Evolutionary conservation across 2,329 filamentous ascomycete species (phyloP).

Genomic region (Aspergillus amoenus): DNA sequence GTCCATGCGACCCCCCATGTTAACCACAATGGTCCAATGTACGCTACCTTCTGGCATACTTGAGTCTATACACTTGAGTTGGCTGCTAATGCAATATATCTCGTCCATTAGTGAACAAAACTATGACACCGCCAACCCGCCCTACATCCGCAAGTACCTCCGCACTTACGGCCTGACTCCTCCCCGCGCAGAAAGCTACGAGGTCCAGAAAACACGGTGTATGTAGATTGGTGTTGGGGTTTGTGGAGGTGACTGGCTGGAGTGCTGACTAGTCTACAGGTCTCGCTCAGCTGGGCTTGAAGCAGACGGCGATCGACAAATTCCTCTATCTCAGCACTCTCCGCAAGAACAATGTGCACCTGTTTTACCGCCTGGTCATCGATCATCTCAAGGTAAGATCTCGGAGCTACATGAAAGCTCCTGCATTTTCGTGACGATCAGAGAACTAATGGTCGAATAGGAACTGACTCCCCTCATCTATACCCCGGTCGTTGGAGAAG

Average conservation of each 20-base stretch:
- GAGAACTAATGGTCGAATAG: conserved; percentile 26
- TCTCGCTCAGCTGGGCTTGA: conserved; percentile 48
- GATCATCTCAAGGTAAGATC: conserved; percentile 44
- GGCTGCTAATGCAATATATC: not conserved
- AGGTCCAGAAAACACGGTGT: conserved; percentile 51
- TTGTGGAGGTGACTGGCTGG: not conserved
- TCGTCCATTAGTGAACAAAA: conserved; percentile 38
- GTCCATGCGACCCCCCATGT: conserved; percentile 37
- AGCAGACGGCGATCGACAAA: conserved; percentile 49
- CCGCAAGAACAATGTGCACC: conserved; percentile 52
- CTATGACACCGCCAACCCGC: conserved; percentile 51
- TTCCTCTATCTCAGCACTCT: conserved; percentile 52
- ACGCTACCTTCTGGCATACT: conserved; percentile 18
- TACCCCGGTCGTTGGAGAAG: conserved; percentile 72
- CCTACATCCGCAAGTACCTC: conserved; percentile 52
- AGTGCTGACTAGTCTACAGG: conserved; percentile 24
- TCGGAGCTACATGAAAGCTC: not conserved
- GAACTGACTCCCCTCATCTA: conserved; percentile 53
- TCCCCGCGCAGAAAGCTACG: conserved; percentile 49
- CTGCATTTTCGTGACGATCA: not conserved
- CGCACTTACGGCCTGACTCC: conserved; percentile 52
- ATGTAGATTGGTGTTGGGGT: conserved; percentile 12
- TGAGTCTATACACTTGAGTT: not conserved
- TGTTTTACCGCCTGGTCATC: conserved; percentile 52
- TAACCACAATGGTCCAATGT: conserved; percentile 34